These are phyloP conservation scores for Penicillium crystallinum DNA, from an alignment of 495 filamentous ascomycete species.

Conservation along the genomic window DNA sequence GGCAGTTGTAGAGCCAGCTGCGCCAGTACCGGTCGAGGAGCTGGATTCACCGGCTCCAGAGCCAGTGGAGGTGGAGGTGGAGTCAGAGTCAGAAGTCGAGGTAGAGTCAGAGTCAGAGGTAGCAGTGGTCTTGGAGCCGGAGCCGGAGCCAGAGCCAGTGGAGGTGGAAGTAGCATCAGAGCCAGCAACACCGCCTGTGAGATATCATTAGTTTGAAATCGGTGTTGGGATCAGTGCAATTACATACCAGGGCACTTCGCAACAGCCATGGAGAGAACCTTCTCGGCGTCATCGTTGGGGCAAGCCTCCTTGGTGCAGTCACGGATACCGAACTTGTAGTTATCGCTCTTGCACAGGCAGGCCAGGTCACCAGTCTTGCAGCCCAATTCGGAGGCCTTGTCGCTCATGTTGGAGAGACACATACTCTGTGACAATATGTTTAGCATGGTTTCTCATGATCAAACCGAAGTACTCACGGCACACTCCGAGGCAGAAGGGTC, in stretches of 20 bases:
- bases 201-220: background rate
- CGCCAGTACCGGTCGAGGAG: constrained; percentile 1
- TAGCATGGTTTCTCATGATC: background rate
- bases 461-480: constrained; percentile 26
- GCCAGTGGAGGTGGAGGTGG: constrained; percentile 8
- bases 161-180: background rate
- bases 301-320: constrained; percentile 74
- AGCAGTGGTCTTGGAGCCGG: constrained; percentile 3
- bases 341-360: constrained; percentile 64
- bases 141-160: constrained; percentile 3
- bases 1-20: background rate
- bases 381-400: constrained; percentile 52
- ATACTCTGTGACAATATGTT: constrained; percentile 46
- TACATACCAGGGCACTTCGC: constrained; percentile 30
- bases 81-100: too few species aligned
- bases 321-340: constrained; percentile 71
- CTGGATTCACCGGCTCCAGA: background rate
- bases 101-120: constrained; percentile 2
- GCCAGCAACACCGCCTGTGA: constrained; percentile 6
- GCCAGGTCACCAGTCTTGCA: constrained; percentile 51
- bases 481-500: constrained; percentile 31
- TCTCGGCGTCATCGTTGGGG: constrained; percentile 37
- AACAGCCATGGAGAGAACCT: constrained; percentile 34
- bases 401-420: constrained; percentile 71
- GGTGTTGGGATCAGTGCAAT: background rate